Percentiles rank a stretch among this genome's conserved stretches.
These are phyloP conservation scores for Mycena rosella DNA, from an alignment of 768 basidiomycete species.

Conservation along the genomic window DNA sequence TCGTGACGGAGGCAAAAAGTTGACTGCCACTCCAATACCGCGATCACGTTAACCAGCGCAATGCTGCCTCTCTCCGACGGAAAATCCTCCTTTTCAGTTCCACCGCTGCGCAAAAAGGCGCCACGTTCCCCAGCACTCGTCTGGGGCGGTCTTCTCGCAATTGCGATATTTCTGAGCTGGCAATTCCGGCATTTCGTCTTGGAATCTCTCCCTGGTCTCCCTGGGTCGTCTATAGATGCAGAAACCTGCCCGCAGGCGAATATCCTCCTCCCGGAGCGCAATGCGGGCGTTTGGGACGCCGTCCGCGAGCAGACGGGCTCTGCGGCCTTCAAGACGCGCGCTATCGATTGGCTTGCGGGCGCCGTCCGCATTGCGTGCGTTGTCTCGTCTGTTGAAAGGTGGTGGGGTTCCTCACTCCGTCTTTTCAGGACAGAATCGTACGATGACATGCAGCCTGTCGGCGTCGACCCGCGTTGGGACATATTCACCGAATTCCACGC, in stretches of 20 bases:
- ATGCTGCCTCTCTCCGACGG: background rate
- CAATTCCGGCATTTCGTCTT: background rate
- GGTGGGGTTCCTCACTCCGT: background rate
- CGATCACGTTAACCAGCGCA: too few species aligned
- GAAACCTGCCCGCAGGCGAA: conserved; percentile 16
- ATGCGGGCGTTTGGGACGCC: conserved; percentile 6
- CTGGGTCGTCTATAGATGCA: background rate
- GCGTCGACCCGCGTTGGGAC: conserved; percentile 67
- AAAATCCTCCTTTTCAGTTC: conserved; percentile 2
- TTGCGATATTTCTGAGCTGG: background rate
- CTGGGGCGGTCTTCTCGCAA: background rate
- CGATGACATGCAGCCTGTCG: conserved; percentile 62
- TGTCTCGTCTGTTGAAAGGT: background rate
- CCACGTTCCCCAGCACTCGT: background rate
- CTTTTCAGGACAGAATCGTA: conserved; percentile 63
- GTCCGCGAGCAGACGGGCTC: background rate
- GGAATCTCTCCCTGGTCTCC: background rate
- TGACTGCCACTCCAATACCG: too few species aligned
- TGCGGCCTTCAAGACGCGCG: conserved; percentile 51
- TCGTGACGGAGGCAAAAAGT: too few species aligned
- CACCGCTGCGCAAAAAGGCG: background rate
- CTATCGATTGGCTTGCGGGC: conserved; percentile 61
- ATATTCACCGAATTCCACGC: conserved; percentile 66
- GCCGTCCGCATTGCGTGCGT: conserved; percentile 62
- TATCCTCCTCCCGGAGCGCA: conserved; percentile 4